These are phyloP conservation scores for Penicillium manginii DNA, from an alignment of 495 filamentous ascomycete species.

Conservation along the genomic window DNA sequence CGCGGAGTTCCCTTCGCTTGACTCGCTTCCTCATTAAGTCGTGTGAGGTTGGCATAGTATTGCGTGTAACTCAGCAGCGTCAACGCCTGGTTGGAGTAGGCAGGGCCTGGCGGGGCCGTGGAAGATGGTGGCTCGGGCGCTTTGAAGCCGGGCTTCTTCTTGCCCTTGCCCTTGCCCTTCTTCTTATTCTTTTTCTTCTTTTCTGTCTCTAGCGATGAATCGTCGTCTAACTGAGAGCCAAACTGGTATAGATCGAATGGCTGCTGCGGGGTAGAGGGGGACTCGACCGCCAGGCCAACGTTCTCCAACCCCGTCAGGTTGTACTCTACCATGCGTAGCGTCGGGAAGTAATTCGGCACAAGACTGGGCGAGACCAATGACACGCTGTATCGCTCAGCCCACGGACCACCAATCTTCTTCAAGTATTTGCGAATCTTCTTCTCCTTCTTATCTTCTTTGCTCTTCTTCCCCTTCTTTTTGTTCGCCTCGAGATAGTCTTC, in stretches of 20 bases:
- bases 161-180: slow-evolving; percentile 34
- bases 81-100: slow-evolving; percentile 84
- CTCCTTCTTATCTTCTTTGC: slow-evolving; percentile 28
- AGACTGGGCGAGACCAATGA: slow-evolving; percentile 81
- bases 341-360: slow-evolving; percentile 92
- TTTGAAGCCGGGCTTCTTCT: slow-evolving; percentile 63
- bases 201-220: slow-evolving; percentile 13
- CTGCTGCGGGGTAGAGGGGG: neutral
- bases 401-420: slow-evolving; percentile 74
- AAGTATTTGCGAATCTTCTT: slow-evolving; percentile 59
- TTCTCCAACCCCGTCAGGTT: slow-evolving; percentile 82
- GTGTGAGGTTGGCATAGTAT: slow-evolving; percentile 90
- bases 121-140: slow-evolving; percentile 75
- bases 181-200: slow-evolving; percentile 60
- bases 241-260: neutral
- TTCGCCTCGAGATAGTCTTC: slow-evolving; percentile 17
- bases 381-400: slow-evolving; percentile 82
- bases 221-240: neutral
- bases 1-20: slow-evolving; percentile 50
- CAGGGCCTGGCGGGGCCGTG: slow-evolving; percentile 79
- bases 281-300: slow-evolving; percentile 40
- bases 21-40: slow-evolving; percentile 68
- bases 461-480: slow-evolving; percentile 42
- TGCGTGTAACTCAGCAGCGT: slow-evolving; percentile 80
- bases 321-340: slow-evolving; percentile 85